A percentile compares a stretch with the other conserved stretches of the same genome.
phyloP scores from a whole-genome alignment of 257 asterid species.

The Petunia axillaris region DNA sequence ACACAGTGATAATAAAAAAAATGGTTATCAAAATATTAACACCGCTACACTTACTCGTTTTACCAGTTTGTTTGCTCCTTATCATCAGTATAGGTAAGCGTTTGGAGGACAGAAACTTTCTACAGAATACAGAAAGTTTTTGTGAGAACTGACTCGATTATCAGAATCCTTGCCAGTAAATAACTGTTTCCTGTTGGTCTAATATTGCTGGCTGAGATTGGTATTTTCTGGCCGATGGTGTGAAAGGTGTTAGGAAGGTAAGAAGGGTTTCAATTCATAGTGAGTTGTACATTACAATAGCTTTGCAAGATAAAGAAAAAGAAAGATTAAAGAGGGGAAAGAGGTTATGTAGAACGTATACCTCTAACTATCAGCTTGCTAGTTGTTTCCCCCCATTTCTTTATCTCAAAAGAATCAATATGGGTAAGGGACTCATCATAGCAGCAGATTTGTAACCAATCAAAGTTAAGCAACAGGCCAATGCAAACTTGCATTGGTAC shows the following conservation, averaged over 20 bases:
- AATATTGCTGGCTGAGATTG: background rate
- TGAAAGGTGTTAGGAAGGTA: conserved; percentile 4
- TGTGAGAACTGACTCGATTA: background rate
- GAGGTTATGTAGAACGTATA: background rate
- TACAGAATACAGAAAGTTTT: background rate
- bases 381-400: background rate
- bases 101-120: background rate
- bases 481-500: background rate
- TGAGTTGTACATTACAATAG: background rate
- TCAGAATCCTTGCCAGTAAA: background rate
- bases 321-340: conserved; percentile 13
- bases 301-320: background rate
- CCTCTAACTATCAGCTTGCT: background rate
- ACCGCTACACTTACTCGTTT: background rate
- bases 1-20: background rate
- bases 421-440: background rate
- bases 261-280: background rate
- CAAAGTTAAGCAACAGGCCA: background rate
- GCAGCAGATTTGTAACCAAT: background rate
- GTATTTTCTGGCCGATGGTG: background rate
- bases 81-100: background rate
- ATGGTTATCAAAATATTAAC: background rate
- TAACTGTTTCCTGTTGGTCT: background rate
- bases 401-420: background rate
- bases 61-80: background rate